Conservation (phyloP, 305 asterid genomes). For the Fraxinus angustifolia region DNA sequence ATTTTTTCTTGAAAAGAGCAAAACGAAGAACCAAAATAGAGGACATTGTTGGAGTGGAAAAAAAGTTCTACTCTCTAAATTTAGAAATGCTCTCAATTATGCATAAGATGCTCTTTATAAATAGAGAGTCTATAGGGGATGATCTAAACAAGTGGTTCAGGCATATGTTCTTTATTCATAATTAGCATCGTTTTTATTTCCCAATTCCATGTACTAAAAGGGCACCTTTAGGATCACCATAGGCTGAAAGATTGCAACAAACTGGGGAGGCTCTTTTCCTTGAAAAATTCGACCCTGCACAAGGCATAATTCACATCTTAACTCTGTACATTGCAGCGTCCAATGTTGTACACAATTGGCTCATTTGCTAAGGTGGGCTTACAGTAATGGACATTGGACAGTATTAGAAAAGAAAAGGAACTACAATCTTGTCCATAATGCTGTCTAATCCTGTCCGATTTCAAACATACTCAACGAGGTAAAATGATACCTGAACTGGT, state of each 20-base stretch:
- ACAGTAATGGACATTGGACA: neutral
- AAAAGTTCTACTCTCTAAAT: neutral
- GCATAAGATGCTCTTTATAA: neutral
- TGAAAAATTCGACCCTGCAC: conserved; percentile 74
- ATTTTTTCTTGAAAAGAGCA: neutral
- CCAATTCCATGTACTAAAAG: conserved; percentile 11
- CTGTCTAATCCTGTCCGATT: neutral
- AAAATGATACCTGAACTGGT: conserved; percentile 60
- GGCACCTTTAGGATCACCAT: conserved; percentile 88
- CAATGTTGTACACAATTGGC: conserved; percentile 10
- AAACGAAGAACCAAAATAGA: neutral
- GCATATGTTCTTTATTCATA: conserved; percentile 5
- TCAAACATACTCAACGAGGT: conserved; percentile 8
- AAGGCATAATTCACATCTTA: conserved; percentile 19
- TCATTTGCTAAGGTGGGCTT: neutral
- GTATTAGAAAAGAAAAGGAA: neutral
- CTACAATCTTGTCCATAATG: neutral
- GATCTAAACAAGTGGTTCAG: conserved; percentile 3
- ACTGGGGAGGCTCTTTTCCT: conserved; percentile 95
- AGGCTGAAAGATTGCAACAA: conserved; percentile 78
- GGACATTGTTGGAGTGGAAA: neutral
- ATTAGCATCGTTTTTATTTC: neutral
- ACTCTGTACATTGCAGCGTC: conserved; percentile 12
- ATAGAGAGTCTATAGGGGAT: neutral
- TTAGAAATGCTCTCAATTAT: neutral